Evolutionary conservation across 2,329 filamentous ascomycete species (phyloP), one percentile per base, ranked within the genome.

Genomic region (Aspergillus novoparasiticus): DNA sequence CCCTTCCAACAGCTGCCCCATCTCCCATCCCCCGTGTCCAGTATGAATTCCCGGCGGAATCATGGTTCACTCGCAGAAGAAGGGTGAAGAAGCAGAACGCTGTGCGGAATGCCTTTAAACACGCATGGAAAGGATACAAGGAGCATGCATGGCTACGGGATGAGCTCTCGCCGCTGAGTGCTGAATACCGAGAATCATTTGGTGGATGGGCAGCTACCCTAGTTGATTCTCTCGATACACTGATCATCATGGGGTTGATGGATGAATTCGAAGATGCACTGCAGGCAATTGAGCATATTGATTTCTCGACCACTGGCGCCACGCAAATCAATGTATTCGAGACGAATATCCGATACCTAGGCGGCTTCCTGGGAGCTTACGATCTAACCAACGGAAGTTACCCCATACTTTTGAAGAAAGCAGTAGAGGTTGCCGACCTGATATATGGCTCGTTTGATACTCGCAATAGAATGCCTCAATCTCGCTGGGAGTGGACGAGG

Each of bases 151-250:
- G 91, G 88, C 85, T 89, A 70, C 91, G 94, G 68, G 95, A 99
- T 74, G 95, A 98, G 80, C 81, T 98, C 16, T 85, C 81, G 26
- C 95, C 95, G 1, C 82, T 94, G 6, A 87, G 87, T 60, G 89
- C 89, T 46, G 80, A 80, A 16, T 87, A 83, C 67, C 86, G 87
- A n/a, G 91, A 97, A 72, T 90, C 93, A 0, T 98, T 98, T 77
- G 94, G 92, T 70, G 92, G 91, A 57, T 97, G 93, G 93, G 91
- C 91, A 41, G 93, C 93, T 21, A 96, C 93, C 0, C 76, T 97
- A 63, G 91, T 97, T 4, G 93, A 97, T 80, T 84, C 87, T 1
- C 81, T 94, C 45, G 93, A 96, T 74, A 93, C 92, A 0, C 82
- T 96, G 1, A 92, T 92, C 87, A 94, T 96, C 69, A 93, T 94